Evolutionary conservation across 1,139 yeast species (phyloP).

Genomic region (Kodamaea arcana): DNA sequence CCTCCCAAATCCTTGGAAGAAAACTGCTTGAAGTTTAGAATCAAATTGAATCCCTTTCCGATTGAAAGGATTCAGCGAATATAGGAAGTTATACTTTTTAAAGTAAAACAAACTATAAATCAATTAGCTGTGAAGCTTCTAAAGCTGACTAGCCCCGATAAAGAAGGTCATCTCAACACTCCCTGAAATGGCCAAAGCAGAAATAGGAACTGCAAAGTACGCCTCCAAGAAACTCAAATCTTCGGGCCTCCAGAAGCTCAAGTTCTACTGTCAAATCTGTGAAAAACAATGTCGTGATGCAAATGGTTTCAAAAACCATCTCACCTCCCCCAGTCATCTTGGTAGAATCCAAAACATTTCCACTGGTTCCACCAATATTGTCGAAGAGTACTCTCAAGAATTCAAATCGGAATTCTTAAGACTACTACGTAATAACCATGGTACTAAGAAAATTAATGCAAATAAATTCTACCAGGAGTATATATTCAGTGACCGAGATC

Average conservation of each 20-base stretch:
- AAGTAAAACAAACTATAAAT: too few species aligned
- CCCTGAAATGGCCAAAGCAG: constrained; percentile 44
- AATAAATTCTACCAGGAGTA: constrained; percentile 89
- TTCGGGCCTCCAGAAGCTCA: constrained; percentile 78
- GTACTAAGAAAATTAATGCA: constrained; percentile 75
- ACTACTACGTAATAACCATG: constrained; percentile 64
- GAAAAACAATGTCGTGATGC: constrained; percentile 92
- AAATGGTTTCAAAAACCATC: constrained; percentile 89
- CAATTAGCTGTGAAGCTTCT: too few species aligned
- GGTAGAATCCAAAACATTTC: constrained; percentile 40
- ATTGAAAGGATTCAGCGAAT: too few species aligned
- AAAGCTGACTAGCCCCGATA: too few species aligned
- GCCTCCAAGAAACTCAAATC: constrained; percentile 76
- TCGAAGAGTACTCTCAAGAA: constrained; percentile 55
- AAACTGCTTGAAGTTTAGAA: too few species aligned
- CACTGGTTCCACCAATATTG: constrained; percentile 34
- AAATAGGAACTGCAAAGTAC: constrained; percentile 78
- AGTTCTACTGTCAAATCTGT: constrained; percentile 89
- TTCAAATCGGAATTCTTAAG: constrained; percentile 66
- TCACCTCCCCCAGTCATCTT: constrained; percentile 71
- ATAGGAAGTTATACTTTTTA: too few species aligned
- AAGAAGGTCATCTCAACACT: too few species aligned
- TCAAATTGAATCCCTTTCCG: too few species aligned
- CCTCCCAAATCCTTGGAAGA: too few species aligned
- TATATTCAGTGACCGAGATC: constrained; percentile 67